phyloP scores from a whole-genome alignment of 768 basidiomycete genomes.

The Rickenella mellea region DNA sequence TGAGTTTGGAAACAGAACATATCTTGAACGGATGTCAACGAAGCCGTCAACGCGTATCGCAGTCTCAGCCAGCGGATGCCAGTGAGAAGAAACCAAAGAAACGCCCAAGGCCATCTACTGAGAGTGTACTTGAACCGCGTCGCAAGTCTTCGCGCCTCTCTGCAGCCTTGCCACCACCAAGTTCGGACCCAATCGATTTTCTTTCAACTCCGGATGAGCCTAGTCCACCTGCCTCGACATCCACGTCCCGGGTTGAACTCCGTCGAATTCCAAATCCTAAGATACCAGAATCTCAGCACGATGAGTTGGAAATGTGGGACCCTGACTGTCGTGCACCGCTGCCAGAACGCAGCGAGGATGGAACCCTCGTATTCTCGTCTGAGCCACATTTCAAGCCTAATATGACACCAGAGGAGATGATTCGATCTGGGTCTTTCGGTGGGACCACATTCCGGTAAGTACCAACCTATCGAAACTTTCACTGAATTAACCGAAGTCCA shows the following conservation, averaged over 20 bases:
- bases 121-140: not conserved
- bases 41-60: not conserved
- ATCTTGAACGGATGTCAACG: not conserved
- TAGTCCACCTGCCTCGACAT: not conserved
- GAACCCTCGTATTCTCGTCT: not conserved
- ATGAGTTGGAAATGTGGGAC: not conserved
- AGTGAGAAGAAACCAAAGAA: not conserved
- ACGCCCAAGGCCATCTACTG: not conserved
- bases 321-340: not conserved
- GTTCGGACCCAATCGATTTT: not conserved
- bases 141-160: conserved; percentile 2
- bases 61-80: not conserved
- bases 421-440: not conserved
- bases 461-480: not conserved
- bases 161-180: not conserved
- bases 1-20: not conserved
- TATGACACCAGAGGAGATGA: conserved; percentile 1
- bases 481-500: not conserved
- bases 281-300: not conserved
- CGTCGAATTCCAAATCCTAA: not conserved
- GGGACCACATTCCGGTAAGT: conserved; percentile 2
- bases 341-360: not conserved
- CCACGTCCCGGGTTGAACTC: not conserved
- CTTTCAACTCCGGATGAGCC: not conserved
- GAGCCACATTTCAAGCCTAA: conserved; percentile 2